phyloP scores from a whole-genome alignment of 176 grass and related monocot genomes.

The Avena sativa region DNA sequence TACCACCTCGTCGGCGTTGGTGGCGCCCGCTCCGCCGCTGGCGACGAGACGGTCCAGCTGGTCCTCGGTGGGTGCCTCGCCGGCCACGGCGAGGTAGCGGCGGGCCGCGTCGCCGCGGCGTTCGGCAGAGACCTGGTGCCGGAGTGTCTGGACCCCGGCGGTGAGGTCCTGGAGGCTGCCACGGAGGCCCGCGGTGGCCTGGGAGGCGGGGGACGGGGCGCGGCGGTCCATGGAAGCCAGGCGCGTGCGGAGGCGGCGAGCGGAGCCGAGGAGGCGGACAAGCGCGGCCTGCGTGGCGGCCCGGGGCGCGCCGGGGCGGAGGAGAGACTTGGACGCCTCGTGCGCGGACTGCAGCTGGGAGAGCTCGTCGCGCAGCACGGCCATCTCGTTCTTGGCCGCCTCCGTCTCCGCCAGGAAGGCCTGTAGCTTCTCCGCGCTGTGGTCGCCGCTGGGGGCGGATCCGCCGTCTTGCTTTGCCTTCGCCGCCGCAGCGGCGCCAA shows the following conservation, averaged over 20 bases:
- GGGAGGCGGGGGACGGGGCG: constrained; percentile 49
- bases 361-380: constrained; percentile 48
- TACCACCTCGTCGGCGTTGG: constrained; percentile 43
- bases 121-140: constrained; percentile 55
- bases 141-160: constrained; percentile 54
- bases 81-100: constrained; percentile 65
- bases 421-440: too few species aligned
- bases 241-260: constrained; percentile 47
- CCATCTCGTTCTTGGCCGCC: constrained; percentile 52
- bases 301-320: constrained; percentile 20
- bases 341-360: constrained; percentile 51
- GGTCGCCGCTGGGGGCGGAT: too few species aligned
- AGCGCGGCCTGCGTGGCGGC: constrained; percentile 54
- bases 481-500: constrained; percentile 40
- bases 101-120: constrained; percentile 61
- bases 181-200: constrained; percentile 51
- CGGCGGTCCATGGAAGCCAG: constrained; percentile 53
- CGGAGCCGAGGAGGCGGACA: constrained; percentile 47
- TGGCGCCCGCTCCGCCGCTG: constrained; percentile 29
- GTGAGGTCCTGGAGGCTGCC: constrained; percentile 63
- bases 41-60: constrained; percentile 59
- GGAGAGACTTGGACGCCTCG: constrained; percentile 56
- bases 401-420: constrained; percentile 57
- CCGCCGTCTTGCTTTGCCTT: neutral
- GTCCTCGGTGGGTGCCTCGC: constrained; percentile 61